These are phyloP conservation scores for Nakaseomyces glabratus DNA, from an alignment of 1,139 yeast genomes.

Conservation along the genomic window DNA sequence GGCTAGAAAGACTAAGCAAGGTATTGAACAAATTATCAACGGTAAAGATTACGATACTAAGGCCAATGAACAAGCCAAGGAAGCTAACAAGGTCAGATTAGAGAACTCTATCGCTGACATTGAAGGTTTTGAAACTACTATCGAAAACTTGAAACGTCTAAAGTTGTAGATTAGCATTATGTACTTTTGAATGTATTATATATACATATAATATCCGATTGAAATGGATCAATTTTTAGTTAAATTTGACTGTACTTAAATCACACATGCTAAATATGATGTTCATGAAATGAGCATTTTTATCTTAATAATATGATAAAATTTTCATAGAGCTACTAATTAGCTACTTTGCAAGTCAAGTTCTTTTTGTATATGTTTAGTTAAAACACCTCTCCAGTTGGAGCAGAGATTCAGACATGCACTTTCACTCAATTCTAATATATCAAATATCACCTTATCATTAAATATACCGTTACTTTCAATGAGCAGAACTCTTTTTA, in stretches of 20 bases:
- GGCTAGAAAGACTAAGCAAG: slow-evolving; percentile 40
- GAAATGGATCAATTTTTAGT: no score
- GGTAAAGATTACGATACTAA: slow-evolving; percentile 79
- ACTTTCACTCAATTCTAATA: slow-evolving; percentile 41
- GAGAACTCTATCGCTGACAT: slow-evolving; percentile 76
- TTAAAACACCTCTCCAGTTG: slow-evolving; percentile 3
- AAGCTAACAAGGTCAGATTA: slow-evolving; percentile 57
- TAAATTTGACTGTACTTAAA: no score
- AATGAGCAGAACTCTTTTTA: slow-evolving; percentile 48
- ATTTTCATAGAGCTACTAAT: no score
- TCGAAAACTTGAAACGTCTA: slow-evolving; percentile 44
- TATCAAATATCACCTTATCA: slow-evolving; percentile 43
- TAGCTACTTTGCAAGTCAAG: no score
- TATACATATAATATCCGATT: no score
- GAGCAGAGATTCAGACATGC: slow-evolving; percentile 11
- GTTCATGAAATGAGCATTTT: no score
- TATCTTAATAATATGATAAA: no score
- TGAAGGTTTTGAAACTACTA: slow-evolving; percentile 73
- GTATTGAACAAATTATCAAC: slow-evolving; percentile 50
- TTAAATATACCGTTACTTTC: slow-evolving; percentile 69
- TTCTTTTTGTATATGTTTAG: slow-evolving; percentile 1
- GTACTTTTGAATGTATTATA: no score
- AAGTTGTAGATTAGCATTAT: slow-evolving; percentile 8
- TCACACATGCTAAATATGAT: no score
- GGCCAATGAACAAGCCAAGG: slow-evolving; percentile 77